Evolutionary conservation across 1,284 basidiomycete genomes (phyloP).

Genomic region (Moesziomyces sp.): DNA sequence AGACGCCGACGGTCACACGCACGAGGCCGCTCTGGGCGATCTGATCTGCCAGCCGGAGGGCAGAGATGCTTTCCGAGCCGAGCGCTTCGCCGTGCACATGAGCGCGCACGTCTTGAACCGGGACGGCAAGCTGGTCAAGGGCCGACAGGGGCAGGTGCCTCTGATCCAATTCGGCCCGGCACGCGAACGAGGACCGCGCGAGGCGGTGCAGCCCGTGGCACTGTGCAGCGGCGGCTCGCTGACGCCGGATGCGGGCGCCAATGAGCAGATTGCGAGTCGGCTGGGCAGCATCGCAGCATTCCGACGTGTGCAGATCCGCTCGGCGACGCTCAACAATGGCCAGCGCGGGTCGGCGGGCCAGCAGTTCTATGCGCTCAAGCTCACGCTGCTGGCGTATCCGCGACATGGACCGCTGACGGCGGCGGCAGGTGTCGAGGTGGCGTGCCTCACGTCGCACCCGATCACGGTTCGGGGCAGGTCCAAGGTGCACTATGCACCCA

Average conservation of each 20-base stretch:
- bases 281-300: constrained; percentile 32
- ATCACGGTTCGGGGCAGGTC: constrained; percentile 46
- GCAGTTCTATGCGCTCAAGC: constrained; percentile 47
- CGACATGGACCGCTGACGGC: constrained; percentile 1
- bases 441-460: constrained; percentile 24
- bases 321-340: constrained; percentile 51
- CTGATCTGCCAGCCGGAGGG: constrained; percentile 5
- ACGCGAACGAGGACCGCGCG: constrained; percentile 40
- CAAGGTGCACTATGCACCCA: constrained; percentile 41
- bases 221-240: constrained; percentile 26
- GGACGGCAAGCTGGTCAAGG: constrained; percentile 18
- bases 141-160: constrained; percentile 27
- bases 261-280: constrained; percentile 23
- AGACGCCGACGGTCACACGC: constrained; percentile 14
- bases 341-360: constrained; percentile 36
- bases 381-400: constrained; percentile 38
- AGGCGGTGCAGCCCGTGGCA: constrained; percentile 22
- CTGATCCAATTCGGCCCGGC: constrained; percentile 49
- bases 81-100: constrained; percentile 32
- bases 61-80: constrained; percentile 3
- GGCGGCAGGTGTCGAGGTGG: constrained; percentile 21
- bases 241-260: constrained; percentile 15
- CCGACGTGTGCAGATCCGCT: constrained; percentile 44
- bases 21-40: constrained; percentile 12
- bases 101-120: constrained; percentile 31